A percentile compares a stretch with the other conserved stretches of the same genome.
phyloP scores from a whole-genome alignment of 2,329 filamentous ascomycete species.

The Alternaria tenuissima region DNA sequence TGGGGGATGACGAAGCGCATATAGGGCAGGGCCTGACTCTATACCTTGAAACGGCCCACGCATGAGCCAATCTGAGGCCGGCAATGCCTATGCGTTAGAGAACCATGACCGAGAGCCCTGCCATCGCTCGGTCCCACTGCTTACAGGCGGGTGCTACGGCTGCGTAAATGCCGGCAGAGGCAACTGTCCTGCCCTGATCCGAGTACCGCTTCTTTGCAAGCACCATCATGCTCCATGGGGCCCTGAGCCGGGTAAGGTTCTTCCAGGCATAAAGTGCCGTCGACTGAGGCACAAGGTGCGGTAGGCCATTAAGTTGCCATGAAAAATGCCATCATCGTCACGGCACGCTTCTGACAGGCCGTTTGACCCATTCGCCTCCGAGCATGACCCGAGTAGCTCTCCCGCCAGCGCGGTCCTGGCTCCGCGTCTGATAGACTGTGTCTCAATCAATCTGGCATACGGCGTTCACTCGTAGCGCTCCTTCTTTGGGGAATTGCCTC shows the following conservation, averaged over 20 bases:
- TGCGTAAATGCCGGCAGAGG: slow-evolving; percentile 45
- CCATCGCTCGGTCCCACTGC: slow-evolving; percentile 38
- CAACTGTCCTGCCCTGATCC: slow-evolving; percentile 42
- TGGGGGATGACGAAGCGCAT: slow-evolving; percentile 49
- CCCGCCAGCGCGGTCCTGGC: slow-evolving; percentile 35
- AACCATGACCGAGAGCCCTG: slow-evolving; percentile 36
- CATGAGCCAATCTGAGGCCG: slow-evolving; percentile 51
- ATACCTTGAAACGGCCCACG: slow-evolving; percentile 53
- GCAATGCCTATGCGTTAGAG: slow-evolving; percentile 50
- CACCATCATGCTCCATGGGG: slow-evolving; percentile 37
- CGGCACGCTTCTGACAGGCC: slow-evolving; percentile 5
- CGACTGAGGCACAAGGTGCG: slow-evolving; percentile 32
- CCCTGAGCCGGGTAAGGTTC: slow-evolving; percentile 33
- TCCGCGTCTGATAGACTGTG: slow-evolving; percentile 32
- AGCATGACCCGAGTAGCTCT: slow-evolving; percentile 35
- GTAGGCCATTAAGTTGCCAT: slow-evolving; percentile 23
- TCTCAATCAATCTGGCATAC: slow-evolving; percentile 47
- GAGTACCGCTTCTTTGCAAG: slow-evolving; percentile 35
- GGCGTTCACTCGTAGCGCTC: slow-evolving; percentile 44
- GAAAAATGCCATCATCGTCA: slow-evolving; percentile 7
- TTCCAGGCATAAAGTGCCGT: slow-evolving; percentile 41
- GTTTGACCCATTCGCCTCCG: slow-evolving; percentile 19
- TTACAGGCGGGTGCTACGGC: slow-evolving; percentile 50
- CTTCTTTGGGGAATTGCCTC: slow-evolving; percentile 43
- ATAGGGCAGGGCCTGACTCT: slow-evolving; percentile 46